A percentile compares a stretch with the other conserved stretches of the same genome.
These are phyloP conservation scores for Exophiala oligosperma DNA, from an alignment of 2,329 filamentous ascomycete species.

Conservation along the genomic window DNA sequence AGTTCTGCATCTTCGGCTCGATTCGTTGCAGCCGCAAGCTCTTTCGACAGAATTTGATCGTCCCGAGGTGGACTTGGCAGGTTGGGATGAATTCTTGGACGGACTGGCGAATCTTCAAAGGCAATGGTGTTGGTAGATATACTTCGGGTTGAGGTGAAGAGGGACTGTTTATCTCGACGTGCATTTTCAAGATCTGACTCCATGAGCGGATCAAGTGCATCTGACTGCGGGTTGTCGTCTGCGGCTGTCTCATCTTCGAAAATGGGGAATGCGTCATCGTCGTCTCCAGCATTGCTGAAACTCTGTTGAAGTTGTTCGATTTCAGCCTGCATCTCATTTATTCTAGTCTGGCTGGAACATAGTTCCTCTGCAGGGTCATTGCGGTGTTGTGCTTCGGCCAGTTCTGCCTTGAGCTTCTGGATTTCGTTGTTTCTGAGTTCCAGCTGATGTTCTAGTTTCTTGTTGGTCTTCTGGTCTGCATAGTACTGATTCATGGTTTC, in stretches of 20 bases:
- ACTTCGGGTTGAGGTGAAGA: conserved; percentile 39
- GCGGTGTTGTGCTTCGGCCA: conserved; percentile 25
- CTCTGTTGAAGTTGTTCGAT: conserved; percentile 29
- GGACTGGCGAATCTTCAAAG: conserved; percentile 29
- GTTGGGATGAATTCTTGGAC: conserved; percentile 21
- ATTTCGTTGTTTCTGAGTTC: conserved; percentile 34
- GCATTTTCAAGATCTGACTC: conserved; percentile 40
- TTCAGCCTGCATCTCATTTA: conserved; percentile 31
- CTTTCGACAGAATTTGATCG: conserved; percentile 39
- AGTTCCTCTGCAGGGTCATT: conserved; percentile 1
- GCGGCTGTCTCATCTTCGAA: conserved; percentile 25
- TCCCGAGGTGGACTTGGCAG: conserved; percentile 39
- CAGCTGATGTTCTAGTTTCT: conserved; percentile 30
- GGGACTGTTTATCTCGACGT: conserved; percentile 39
- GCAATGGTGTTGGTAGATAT: conserved; percentile 15
- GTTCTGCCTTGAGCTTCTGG: conserved; percentile 29
- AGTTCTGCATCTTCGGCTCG: conserved; percentile 41
- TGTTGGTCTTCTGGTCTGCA: conserved; percentile 38
- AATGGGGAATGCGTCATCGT: conserved; percentile 27
- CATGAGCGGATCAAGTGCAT: conserved; percentile 34
- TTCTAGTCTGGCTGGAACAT: conserved; percentile 19
- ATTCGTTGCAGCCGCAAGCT: conserved; percentile 37
- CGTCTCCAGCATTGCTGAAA: conserved; percentile 12
- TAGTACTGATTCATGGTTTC: conserved; percentile 48
- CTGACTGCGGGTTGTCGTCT: conserved; percentile 27